A percentile compares a stretch with the other conserved stretches of the same genome.
Evolutionary conservation across 495 filamentous ascomycete species (phyloP).

Genomic region (Podospora pseudocomata): DNA sequence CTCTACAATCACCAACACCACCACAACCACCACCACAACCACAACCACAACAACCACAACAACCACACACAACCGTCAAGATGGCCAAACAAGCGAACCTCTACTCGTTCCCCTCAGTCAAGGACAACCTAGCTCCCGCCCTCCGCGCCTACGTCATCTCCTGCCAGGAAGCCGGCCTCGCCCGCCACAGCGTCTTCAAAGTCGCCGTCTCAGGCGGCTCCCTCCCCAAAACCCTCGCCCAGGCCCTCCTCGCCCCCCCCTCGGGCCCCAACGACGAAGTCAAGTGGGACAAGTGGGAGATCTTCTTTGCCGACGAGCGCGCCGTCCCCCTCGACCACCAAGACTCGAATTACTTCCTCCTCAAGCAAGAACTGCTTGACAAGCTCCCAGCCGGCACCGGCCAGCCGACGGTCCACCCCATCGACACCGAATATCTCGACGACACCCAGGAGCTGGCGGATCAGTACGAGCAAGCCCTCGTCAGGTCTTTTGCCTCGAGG

Average conservation of each 20-base stretch:
- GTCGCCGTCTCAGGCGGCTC: constrained; percentile 93
- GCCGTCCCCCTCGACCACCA: constrained; percentile 84
- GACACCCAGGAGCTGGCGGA: constrained; percentile 92
- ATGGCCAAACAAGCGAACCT: constrained; percentile 81
- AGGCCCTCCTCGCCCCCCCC: constrained; percentile 64
- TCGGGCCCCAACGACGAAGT: constrained; percentile 61
- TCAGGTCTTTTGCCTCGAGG: constrained; percentile 74
- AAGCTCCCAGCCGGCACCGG: constrained; percentile 69
- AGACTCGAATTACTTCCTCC: constrained; percentile 88
- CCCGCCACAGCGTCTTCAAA: constrained; percentile 80
- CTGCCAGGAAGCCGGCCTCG: constrained; percentile 71
- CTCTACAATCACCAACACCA: not conserved
- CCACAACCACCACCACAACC: not conserved
- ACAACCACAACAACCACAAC: not conserved
- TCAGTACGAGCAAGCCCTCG: constrained; percentile 85
- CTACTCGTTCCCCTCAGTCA: constrained; percentile 65
- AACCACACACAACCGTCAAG: not conserved
- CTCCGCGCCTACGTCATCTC: constrained; percentile 78
- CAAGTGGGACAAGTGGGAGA: constrained; percentile 85
- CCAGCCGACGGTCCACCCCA: constrained; percentile 69
- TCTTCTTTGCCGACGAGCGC: constrained; percentile 98
- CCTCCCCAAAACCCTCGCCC: constrained; percentile 77
- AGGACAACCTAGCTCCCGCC: constrained; percentile 63
- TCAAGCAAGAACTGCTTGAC: constrained; percentile 82
- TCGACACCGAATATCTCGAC: constrained; percentile 67